Percentiles rank a stretch among this genome's conserved stretches.
These are phyloP conservation scores for Ophiostoma novo-ulmi DNA, from an alignment of 2,329 filamentous ascomycete species.

Conservation along the genomic window DNA sequence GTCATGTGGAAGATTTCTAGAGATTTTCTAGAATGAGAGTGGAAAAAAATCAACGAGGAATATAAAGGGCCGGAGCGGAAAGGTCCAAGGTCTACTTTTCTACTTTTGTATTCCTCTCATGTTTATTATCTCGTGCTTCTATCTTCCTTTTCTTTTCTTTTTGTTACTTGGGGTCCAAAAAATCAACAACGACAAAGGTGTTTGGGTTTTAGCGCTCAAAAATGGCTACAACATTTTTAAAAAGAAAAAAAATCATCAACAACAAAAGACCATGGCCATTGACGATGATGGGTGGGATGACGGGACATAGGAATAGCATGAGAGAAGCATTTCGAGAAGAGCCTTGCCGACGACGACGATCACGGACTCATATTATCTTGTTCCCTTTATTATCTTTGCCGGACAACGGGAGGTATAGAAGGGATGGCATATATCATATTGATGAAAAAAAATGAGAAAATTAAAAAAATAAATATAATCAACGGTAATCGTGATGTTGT, in stretches of 20 bases:
- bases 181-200: constrained; percentile 18
- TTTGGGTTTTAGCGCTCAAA: constrained; percentile 19
- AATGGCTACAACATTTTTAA: constrained; percentile 17
- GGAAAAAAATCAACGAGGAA: constrained; percentile 11
- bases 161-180: constrained; percentile 17
- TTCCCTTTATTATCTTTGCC: not conserved
- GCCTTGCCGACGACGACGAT: not conserved
- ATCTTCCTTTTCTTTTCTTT: constrained; percentile 12
- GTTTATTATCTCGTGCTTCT: constrained; percentile 17
- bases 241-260: not conserved
- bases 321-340: not conserved
- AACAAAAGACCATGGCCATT: not conserved
- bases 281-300: not conserved
- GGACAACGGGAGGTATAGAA: not conserved
- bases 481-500: not conserved
- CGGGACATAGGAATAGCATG: not conserved
- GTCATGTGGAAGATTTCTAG: not conserved
- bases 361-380: not conserved
- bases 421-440: not conserved
- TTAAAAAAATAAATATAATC: not conserved
- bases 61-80: not conserved
- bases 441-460: constrained; percentile 9
- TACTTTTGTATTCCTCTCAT: constrained; percentile 13
- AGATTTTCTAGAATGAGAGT: not conserved
- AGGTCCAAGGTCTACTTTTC: not conserved